Percentiles rank a stretch among this genome's conserved stretches.
These are phyloP conservation scores for Penicillium sp. DNA, from an alignment of 2,329 filamentous ascomycete genomes.

Conservation along the genomic window DNA sequence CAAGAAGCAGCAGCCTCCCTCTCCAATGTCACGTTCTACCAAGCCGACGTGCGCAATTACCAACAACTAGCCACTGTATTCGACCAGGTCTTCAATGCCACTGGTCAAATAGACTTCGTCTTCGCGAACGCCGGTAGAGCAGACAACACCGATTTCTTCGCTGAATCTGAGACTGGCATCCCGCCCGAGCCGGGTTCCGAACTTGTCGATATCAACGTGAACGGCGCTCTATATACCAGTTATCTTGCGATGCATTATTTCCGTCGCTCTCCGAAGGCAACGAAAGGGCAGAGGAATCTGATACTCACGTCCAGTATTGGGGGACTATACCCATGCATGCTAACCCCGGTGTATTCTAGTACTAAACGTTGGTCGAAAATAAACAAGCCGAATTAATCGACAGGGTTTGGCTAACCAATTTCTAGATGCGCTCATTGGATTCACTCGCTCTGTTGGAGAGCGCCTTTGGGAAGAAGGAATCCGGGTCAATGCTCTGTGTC, in stretches of 20 bases:
- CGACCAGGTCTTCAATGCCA: slow-evolving; percentile 34
- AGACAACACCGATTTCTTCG: slow-evolving; percentile 41
- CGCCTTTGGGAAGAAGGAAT: slow-evolving; percentile 35
- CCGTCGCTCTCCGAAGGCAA: slow-evolving; percentile 25
- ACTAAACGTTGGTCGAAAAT: slow-evolving; percentile 29
- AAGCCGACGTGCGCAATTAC: slow-evolving; percentile 39
- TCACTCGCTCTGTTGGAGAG: slow-evolving; percentile 36
- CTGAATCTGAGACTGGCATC: slow-evolving; percentile 21
- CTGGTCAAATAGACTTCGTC: slow-evolving; percentile 46
- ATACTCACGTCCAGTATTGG: slow-evolving; percentile 39
- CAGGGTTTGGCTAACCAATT: neutral
- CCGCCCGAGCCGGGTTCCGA: slow-evolving; percentile 28
- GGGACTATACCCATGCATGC: slow-evolving; percentile 33
- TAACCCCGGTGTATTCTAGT: slow-evolving; percentile 36
- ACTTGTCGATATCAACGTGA: slow-evolving; percentile 42
- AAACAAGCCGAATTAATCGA: too few relatives aligned
- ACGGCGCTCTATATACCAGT: slow-evolving; percentile 38
- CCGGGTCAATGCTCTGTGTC: slow-evolving; percentile 33
- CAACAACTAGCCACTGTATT: slow-evolving; percentile 32
- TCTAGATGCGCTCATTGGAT: slow-evolving; percentile 34
- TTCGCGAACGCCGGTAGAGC: slow-evolving; percentile 51
- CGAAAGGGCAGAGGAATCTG: slow-evolving; percentile 21
- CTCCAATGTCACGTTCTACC: slow-evolving; percentile 36
- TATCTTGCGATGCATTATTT: slow-evolving; percentile 43
- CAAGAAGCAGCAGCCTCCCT: slow-evolving; percentile 23